Conservation (phyloP, 2,329 filamentous ascomycete species). For the Ceratocystis papillata region DNA sequence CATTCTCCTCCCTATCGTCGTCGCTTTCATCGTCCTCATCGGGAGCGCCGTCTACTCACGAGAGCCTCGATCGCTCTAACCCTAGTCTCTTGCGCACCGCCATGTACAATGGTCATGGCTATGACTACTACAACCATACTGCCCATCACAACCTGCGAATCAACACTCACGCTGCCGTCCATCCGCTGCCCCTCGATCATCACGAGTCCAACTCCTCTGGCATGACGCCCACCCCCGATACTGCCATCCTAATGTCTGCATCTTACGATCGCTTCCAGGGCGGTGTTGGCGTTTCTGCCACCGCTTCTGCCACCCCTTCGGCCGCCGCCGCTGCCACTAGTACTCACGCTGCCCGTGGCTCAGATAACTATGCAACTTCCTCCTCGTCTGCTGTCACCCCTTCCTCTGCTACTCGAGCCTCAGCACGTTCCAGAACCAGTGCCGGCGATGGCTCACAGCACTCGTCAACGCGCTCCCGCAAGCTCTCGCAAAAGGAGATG, state of each 20-base stretch:
- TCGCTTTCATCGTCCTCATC: not conserved
- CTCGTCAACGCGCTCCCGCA: slow-evolving; percentile 19
- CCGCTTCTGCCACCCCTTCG: not conserved
- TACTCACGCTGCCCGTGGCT: not conserved
- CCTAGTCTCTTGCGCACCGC: slow-evolving; percentile 11
- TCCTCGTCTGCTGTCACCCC: not conserved
- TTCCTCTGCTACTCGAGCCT: not conserved
- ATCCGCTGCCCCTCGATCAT: slow-evolving; percentile 15
- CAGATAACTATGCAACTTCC: not conserved
- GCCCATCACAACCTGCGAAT: slow-evolving; percentile 21
- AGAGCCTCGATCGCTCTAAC: not conserved
- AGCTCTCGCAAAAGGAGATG: slow-evolving; percentile 80
- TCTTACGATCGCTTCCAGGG: slow-evolving; percentile 20
- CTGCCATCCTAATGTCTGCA: slow-evolving; percentile 23
- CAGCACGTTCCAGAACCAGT: not conserved
- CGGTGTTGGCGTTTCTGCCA: slow-evolving; percentile 10
- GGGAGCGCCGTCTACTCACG: not conserved
- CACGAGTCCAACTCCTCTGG: slow-evolving; percentile 14
- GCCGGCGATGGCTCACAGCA: slow-evolving; percentile 13
- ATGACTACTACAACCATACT: slow-evolving; percentile 21
- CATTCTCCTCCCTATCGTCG: not conserved
- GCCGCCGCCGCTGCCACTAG: not conserved
- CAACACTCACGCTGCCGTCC: slow-evolving; percentile 20
- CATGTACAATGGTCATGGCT: slow-evolving; percentile 23
- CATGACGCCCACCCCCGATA: slow-evolving; percentile 22